Evolutionary conservation across 2,329 filamentous ascomycete genomes (phyloP).

Genomic region (Xylariaceae sp.): DNA sequence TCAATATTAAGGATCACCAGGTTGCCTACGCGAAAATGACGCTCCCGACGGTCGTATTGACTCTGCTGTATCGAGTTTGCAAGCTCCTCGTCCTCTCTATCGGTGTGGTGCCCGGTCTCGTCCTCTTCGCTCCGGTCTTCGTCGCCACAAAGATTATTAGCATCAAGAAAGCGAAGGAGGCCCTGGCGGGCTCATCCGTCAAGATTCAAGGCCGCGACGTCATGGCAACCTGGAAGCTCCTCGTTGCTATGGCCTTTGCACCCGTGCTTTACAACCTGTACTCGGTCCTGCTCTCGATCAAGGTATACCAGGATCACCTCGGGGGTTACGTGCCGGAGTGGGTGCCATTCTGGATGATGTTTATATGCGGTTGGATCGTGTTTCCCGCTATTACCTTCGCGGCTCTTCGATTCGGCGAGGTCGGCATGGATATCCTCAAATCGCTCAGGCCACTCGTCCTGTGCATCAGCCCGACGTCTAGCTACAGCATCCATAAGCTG

Average conservation of each 20-base stretch:
- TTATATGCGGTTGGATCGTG: slow-evolving; percentile 73
- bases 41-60: slow-evolving; percentile 72
- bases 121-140: slow-evolving; percentile 89
- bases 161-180: slow-evolving; percentile 78
- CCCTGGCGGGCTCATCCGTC: slow-evolving; percentile 81
- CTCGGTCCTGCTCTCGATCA: slow-evolving; percentile 72
- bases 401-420: slow-evolving; percentile 90
- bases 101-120: slow-evolving; percentile 80
- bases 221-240: slow-evolving; percentile 91
- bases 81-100: slow-evolving; percentile 78
- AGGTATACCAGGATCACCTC: slow-evolving; percentile 79
- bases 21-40: slow-evolving; percentile 89
- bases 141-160: slow-evolving; percentile 82
- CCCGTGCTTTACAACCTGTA: slow-evolving; percentile 84
- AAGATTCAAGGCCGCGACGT: slow-evolving; percentile 89
- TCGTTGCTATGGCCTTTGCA: slow-evolving; percentile 83
- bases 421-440: slow-evolving; percentile 99
- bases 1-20: slow-evolving; percentile 91
- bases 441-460: slow-evolving; percentile 86
- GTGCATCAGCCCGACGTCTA: slow-evolving; percentile 80
- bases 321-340: slow-evolving; percentile 80
- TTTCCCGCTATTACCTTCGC: slow-evolving; percentile 92
- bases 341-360: slow-evolving; percentile 78
- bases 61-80: slow-evolving; percentile 75
- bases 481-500: slow-evolving; percentile 80